Evolutionary conservation across 2,329 filamentous ascomycete species (phyloP).

Genomic region (Phialophora tarda): DNA sequence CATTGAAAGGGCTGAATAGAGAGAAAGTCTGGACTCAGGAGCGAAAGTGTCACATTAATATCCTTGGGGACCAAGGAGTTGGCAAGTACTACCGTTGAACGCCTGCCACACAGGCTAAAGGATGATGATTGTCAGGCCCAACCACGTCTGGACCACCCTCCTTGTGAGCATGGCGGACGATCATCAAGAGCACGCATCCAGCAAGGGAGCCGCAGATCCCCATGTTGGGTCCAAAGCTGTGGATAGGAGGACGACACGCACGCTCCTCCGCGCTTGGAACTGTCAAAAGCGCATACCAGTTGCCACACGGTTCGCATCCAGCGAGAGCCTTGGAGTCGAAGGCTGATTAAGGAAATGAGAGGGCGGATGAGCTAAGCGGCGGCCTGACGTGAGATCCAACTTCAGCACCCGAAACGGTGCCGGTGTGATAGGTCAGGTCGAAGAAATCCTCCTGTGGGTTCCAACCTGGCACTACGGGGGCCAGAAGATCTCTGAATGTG

Average conservation of each 20-base stretch:
- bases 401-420: background rate
- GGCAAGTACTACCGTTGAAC: background rate
- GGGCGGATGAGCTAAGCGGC: conserved; percentile 13
- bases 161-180: conserved; percentile 11
- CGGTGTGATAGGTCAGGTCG: conserved; percentile 11
- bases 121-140: conserved; percentile 9
- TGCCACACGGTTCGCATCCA: background rate
- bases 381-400: conserved; percentile 20
- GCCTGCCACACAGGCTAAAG: conserved; percentile 8
- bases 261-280: background rate
- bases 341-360: conserved; percentile 17
- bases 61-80: background rate
- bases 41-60: conserved; percentile 16
- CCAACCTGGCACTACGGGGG: conserved; percentile 1
- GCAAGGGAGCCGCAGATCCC: conserved; percentile 11
- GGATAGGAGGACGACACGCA: background rate
- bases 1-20: conserved; percentile 1
- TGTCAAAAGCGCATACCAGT: background rate
- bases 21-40: background rate
- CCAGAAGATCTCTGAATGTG: background rate
- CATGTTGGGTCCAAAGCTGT: background rate
- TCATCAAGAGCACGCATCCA: conserved; percentile 10
- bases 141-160: conserved; percentile 2
- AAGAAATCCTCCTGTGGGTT: conserved; percentile 9
- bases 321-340: background rate